phyloP scores from a whole-genome alignment of 306 rosid species.

The Amphicarpaea edgeworthii region DNA sequence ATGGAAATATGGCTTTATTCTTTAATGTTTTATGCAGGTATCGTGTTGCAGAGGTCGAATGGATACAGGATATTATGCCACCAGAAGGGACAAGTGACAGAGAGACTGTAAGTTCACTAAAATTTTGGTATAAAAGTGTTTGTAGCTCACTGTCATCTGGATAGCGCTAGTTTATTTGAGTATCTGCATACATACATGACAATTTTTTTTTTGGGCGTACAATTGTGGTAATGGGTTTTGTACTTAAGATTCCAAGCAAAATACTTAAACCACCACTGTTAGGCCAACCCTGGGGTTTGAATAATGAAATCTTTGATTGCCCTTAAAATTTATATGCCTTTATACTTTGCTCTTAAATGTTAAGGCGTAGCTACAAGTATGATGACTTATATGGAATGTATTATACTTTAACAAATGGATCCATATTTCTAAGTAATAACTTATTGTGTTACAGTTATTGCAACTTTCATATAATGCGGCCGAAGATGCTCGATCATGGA shows the following conservation, averaged over 20 bases:
- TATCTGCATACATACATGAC: neutral
- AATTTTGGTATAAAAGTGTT: slow-evolving; percentile 39
- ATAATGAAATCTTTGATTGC: slow-evolving; percentile 8
- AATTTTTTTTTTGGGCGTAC: neutral
- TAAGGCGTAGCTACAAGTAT: slow-evolving; percentile 4
- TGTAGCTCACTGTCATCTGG: slow-evolving; percentile 11
- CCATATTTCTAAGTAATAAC: slow-evolving; percentile 15
- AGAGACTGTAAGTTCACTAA: slow-evolving; percentile 63
- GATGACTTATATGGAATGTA: slow-evolving; percentile 22
- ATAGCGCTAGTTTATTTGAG: neutral
- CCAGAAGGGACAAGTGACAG: slow-evolving; percentile 79
- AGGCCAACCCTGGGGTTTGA: neutral
- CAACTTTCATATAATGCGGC: slow-evolving; percentile 68
- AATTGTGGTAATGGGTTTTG: neutral
- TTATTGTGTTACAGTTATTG: slow-evolving; percentile 63
- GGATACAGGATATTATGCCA: slow-evolving; percentile 75
- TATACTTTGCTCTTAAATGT: slow-evolving; percentile 10
- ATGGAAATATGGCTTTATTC: slow-evolving; percentile 29
- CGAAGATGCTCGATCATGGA: slow-evolving; percentile 76
- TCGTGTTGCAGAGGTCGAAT: slow-evolving; percentile 95
- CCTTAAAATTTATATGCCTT: slow-evolving; percentile 30
- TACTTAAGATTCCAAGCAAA: neutral
- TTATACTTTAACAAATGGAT: slow-evolving; percentile 29
- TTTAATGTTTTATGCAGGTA: slow-evolving; percentile 64
- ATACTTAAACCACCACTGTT: neutral